Evolutionary conservation across 176 grass and related monocot genomes (phyloP).

Genomic region (Oryza longistaminata): DNA sequence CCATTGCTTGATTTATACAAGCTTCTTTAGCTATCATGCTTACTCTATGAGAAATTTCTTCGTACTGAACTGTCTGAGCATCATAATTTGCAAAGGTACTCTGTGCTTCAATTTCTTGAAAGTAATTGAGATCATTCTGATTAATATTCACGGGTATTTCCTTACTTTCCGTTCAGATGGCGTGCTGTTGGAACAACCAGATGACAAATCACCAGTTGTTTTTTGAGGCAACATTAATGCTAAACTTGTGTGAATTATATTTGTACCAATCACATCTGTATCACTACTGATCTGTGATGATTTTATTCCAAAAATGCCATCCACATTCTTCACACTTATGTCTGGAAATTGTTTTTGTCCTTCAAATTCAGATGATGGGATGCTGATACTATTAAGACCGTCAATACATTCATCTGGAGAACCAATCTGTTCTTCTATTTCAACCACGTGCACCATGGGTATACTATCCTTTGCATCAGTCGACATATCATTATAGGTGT

Average conservation of each 20-base stretch:
- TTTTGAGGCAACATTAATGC: not conserved
- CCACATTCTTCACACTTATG: not conserved
- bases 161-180: not conserved
- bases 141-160: not conserved
- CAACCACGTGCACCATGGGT: not conserved
- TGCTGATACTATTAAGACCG: not conserved
- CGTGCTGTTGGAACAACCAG: not conserved
- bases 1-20: not conserved
- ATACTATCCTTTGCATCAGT: not conserved
- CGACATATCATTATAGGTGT: not conserved
- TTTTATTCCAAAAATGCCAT: conserved; percentile 22
- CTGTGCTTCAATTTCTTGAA: not conserved
- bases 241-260: conserved; percentile 3
- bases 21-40: conserved; percentile 1
- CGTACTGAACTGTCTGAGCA: not conserved
- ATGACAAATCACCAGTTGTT: conserved; percentile 21
- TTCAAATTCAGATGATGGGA: conserved; percentile 16
- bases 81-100: not conserved
- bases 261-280: not conserved
- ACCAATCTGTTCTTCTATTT: not conserved
- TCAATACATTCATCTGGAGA: not conserved
- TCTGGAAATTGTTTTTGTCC: not conserved
- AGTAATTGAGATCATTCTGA: conserved; percentile 16
- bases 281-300: not conserved
- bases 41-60: conserved; percentile 12